These are phyloP conservation scores for Hypoxylon intermedium DNA, from an alignment of 495 filamentous ascomycete genomes.

Conservation along the genomic window DNA sequence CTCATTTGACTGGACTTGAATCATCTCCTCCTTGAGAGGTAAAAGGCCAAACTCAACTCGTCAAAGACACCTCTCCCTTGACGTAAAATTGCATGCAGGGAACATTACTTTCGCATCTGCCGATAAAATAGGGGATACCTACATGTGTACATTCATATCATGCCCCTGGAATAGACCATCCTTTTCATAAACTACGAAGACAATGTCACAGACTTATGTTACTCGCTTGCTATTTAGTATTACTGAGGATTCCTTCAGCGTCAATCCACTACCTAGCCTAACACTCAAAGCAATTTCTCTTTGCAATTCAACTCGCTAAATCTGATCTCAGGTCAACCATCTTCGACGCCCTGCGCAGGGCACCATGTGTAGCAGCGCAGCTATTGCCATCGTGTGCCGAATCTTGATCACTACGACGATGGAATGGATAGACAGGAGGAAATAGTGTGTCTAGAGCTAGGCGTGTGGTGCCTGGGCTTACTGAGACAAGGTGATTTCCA, in stretches of 20 bases:
- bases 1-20: no score
- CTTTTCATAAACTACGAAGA: not conserved
- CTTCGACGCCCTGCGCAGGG: not conserved
- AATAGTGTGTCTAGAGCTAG: constrained; percentile 2
- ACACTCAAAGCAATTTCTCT: constrained; percentile 10
- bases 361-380: not conserved
- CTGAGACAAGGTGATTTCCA: constrained; percentile 21
- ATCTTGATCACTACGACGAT: constrained; percentile 11
- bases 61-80: no score
- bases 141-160: no score
- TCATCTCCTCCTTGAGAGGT: no score
- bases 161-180: not conserved
- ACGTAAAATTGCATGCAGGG: no score
- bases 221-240: not conserved
- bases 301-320: not conserved
- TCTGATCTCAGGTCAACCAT: constrained; percentile 3
- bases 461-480: not conserved
- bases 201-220: not conserved
- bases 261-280: not conserved
- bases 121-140: no score
- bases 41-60: no score
- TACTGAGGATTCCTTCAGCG: not conserved
- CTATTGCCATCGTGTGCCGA: not conserved
- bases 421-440: constrained; percentile 25
- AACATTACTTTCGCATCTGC: no score